Evolutionary conservation across 2,329 filamentous ascomycete species (phyloP).

Genomic region (Fusarium oxysporum): DNA sequence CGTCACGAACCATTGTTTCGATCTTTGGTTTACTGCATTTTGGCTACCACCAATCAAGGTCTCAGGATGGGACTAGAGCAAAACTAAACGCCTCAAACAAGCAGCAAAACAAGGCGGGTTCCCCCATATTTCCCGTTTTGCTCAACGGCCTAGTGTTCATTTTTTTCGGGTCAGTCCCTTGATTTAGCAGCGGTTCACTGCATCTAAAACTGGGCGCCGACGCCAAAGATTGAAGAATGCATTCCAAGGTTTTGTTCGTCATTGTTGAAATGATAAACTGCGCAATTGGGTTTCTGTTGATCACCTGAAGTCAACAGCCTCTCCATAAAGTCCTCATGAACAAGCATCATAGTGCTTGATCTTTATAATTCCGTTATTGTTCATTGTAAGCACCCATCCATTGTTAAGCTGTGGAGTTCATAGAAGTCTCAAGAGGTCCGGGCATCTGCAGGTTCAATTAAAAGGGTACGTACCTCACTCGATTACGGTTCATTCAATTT

Average conservation of each 20-base stretch:
- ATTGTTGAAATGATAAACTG: not conserved
- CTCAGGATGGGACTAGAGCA: not conserved
- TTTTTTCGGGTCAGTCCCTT: slow-evolving; percentile 2
- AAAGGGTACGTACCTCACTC: slow-evolving; percentile 35
- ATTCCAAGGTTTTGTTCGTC: slow-evolving; percentile 14
- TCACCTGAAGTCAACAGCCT: not conserved
- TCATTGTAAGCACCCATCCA: not conserved
- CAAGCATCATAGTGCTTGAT: not conserved
- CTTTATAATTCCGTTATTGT: not conserved
- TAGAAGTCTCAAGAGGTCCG: slow-evolving; percentile 13
- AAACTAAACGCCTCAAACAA: slow-evolving; percentile 24
- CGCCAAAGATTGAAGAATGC: slow-evolving; percentile 13
- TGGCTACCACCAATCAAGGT: slow-evolving; percentile 20
- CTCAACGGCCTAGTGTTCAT: slow-evolving; percentile 10
- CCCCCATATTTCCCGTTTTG: slow-evolving; percentile 39
- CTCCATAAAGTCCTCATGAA: not conserved
- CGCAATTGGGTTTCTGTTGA: not conserved
- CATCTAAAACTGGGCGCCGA: slow-evolving; percentile 5
- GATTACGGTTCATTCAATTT: slow-evolving; percentile 14
- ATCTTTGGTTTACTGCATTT: slow-evolving; percentile 2
- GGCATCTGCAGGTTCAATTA: slow-evolving; percentile 27
- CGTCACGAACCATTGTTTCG: slow-evolving; percentile 30
- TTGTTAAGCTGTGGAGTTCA: slow-evolving; percentile 15
- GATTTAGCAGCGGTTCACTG: slow-evolving; percentile 22
- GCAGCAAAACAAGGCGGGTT: slow-evolving; percentile 25